Conservation (phyloP, 2,329 filamentous ascomycete genomes). For the Xylariomycetidae sp. region DNA sequence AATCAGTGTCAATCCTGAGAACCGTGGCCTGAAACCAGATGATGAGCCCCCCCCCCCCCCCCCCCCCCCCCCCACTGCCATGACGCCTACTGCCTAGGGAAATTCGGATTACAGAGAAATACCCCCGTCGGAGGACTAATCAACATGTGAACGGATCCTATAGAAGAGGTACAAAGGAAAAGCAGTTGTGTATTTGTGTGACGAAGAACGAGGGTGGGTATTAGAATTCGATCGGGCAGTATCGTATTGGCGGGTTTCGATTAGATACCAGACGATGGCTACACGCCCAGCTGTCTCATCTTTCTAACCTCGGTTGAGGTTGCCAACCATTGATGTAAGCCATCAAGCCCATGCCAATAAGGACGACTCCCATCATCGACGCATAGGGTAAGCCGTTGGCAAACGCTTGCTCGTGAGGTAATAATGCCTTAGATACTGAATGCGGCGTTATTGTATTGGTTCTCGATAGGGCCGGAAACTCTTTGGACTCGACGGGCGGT, state of each 20-base stretch:
- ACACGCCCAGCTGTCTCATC: conserved; percentile 7
- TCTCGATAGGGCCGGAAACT: conserved; percentile 40
- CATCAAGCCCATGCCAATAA: conserved; percentile 80
- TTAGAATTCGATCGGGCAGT: background rate
- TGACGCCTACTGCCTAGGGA: no score
- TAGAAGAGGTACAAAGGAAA: conserved; percentile 25
- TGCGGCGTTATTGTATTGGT: conserved; percentile 46
- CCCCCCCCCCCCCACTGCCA: no score
- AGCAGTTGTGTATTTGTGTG: conserved; percentile 11
- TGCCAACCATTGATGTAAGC: conserved; percentile 84
- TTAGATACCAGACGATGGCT: background rate
- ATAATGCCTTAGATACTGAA: conserved; percentile 33
- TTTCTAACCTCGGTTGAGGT: conserved; percentile 31
- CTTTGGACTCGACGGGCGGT: conserved; percentile 30
- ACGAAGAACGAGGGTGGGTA: conserved; percentile 3
- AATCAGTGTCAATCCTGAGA: no score
- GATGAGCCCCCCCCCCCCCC: no score
- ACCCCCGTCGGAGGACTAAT: no score
- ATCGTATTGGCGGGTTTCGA: background rate
- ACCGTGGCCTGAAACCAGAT: no score
- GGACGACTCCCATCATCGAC: conserved; percentile 76
- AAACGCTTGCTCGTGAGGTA: conserved; percentile 39
- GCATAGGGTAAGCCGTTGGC: conserved; percentile 67
- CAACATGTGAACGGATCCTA: no score
- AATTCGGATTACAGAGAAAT: no score